Evolutionary conservation across 106 monocot species (phyloP).

Genomic region (Ottelia alismoides): DNA sequence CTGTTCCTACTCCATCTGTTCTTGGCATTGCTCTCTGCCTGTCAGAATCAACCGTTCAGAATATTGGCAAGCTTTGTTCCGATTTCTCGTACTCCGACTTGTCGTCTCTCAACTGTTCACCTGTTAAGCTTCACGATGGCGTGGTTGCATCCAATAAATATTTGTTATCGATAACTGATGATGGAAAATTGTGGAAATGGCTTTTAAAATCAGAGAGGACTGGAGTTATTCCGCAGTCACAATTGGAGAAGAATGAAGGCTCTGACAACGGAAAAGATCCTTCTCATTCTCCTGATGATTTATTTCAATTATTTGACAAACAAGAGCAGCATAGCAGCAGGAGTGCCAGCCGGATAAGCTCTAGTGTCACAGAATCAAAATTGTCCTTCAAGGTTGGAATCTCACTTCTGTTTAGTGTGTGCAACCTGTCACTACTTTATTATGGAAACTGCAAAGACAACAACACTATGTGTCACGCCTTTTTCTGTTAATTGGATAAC

Average conservation of each 20-base stretch:
- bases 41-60: slow-evolving; percentile 52
- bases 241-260: too few species aligned
- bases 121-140: slow-evolving; percentile 14
- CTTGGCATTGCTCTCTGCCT: slow-evolving; percentile 65
- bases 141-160: slow-evolving; percentile 20
- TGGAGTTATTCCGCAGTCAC: too few species aligned
- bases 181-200: slow-evolving; percentile 97
- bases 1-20: slow-evolving; percentile 76
- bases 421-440: background rate
- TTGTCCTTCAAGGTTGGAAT: slow-evolving; percentile 36
- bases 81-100: slow-evolving; percentile 16
- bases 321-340: slow-evolving; percentile 9
- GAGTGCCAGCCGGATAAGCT: background rate
- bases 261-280: background rate
- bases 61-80: slow-evolving; percentile 33
- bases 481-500: too few species aligned
- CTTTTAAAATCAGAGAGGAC: slow-evolving; percentile 40
- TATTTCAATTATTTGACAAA: slow-evolving; percentile 13
- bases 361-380: slow-evolving; percentile 7
- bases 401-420: background rate
- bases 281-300: slow-evolving; percentile 4
- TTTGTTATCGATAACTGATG: slow-evolving; percentile 81
- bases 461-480: too few species aligned
- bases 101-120: slow-evolving; percentile 6
- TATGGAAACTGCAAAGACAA: too few species aligned